A percentile compares a stretch with the other conserved stretches of the same genome.
Evolutionary conservation across 2,329 filamentous ascomycete genomes (phyloP).

Genomic region (Fusarium begoniae): DNA sequence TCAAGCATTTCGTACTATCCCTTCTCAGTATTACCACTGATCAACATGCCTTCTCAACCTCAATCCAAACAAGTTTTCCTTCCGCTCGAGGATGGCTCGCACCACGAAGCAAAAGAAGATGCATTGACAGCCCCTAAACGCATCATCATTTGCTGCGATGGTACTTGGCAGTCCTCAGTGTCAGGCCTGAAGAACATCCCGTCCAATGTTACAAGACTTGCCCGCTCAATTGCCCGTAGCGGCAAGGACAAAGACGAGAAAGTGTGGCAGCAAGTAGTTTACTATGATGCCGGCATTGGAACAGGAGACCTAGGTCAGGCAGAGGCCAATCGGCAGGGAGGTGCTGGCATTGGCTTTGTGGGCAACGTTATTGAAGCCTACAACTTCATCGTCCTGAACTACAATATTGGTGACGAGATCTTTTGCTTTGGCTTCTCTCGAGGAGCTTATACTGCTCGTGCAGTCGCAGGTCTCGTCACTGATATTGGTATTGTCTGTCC

Average conservation of each 20-base stretch:
- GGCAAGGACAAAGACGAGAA: conserved; percentile 40
- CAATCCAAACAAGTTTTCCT: conserved; percentile 16
- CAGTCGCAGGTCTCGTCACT: conserved; percentile 44
- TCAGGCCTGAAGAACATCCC: conserved; percentile 41
- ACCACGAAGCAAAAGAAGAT: conserved; percentile 22
- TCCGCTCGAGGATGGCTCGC: conserved; percentile 24
- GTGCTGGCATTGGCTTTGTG: conserved; percentile 42
- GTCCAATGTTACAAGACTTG: conserved; percentile 49
- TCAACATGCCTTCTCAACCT: conserved; percentile 23
- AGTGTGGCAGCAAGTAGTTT: conserved; percentile 48
- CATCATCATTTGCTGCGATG: conserved; percentile 50
- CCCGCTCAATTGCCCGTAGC: conserved; percentile 41
- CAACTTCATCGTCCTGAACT: conserved; percentile 50
- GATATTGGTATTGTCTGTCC: conserved; percentile 43
- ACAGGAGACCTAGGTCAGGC: conserved; percentile 26
- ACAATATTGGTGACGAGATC: conserved; percentile 43
- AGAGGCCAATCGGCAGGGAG: conserved; percentile 33
- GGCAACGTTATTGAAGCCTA: conserved; percentile 49
- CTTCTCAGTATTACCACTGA: not conserved
- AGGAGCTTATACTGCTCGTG: conserved; percentile 51
- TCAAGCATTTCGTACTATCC: not conserved
- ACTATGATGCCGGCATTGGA: conserved; percentile 50
- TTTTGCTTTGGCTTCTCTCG: conserved; percentile 50
- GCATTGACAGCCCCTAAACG: conserved; percentile 33
- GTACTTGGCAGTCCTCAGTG: conserved; percentile 46